Evolutionary conservation across 2,329 filamentous ascomycete genomes (phyloP), one percentile per base, ranked within the genome.

Genomic region (Colletotrichum truncatum): DNA sequence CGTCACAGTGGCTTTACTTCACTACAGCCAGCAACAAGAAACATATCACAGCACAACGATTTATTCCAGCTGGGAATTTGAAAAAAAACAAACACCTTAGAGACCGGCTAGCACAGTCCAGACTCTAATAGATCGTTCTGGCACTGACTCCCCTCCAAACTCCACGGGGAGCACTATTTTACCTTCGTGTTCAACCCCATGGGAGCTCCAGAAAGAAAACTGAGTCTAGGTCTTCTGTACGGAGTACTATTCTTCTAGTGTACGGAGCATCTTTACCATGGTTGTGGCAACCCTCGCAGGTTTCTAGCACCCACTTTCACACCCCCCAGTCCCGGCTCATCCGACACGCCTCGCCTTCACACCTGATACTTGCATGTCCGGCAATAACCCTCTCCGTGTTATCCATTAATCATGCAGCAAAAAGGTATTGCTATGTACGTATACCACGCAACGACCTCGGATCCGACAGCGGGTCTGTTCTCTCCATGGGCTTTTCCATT

Each of bases 301-400:
- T n/a, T n/a, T n/a, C n/a, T n/a, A n/a, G n/a, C n/a, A n/a, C n/a
- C n/a, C n/a, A n/a, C 38, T 45, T 21, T 34, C 43, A 34, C 43
- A 18, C 41, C 34, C 61, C 61, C 53, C 28, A 18, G 25, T 3
- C 55, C 59, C 60, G 54, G 54, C 36, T 26, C 46, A 51, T 59
- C 46, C 54, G 46, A 4, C 46, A 46, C 36, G n/a, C 38, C 58
- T 34, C 30, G 12, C 39, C 4, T 8, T 10, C 12, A n/a, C 16
- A 34, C 38, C 52, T 55, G 38, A 6, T 11, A 21, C n/a, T 8
- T n/a, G 11, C 6, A 30, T 51, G 54, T 46, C 26, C 11, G n/a
- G n/a, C n/a, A n/a, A n/a, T n/a, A n/a, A n/a, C n/a, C n/a, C n/a
- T n/a, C n/a, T n/a, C n/a, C n/a, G n/a, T n/a, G n/a, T n/a, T n/a